Evolutionary conservation across 768 basidiomycete genomes (phyloP).

Genomic region (Leccinum uliginosum): DNA sequence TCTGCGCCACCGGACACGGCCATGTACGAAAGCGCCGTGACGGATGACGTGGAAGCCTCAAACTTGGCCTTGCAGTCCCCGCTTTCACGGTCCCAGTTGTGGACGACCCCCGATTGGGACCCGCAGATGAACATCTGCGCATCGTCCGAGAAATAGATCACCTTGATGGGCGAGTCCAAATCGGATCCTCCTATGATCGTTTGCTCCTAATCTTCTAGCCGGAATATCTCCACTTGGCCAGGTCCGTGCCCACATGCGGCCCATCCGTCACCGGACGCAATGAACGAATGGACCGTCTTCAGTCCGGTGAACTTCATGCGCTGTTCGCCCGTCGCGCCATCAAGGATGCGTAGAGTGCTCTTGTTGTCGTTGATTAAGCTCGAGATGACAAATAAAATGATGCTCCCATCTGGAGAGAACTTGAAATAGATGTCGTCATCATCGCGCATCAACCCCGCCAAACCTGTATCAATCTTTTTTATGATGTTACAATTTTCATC

Average conservation of each 20-base stretch:
- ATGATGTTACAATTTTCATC: conserved; percentile 2
- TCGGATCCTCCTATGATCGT: not conserved
- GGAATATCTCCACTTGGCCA: conserved; percentile 1
- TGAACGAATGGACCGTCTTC: conserved; percentile 2
- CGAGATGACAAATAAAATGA: conserved; percentile 1
- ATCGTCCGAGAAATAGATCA: conserved; percentile 17
- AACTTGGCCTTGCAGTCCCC: conserved; percentile 11
- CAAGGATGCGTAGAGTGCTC: conserved; percentile 8
- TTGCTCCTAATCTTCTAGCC: not conserved
- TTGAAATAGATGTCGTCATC: not conserved
- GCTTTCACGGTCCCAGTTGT: conserved; percentile 16
- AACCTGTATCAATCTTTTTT: conserved; percentile 9
- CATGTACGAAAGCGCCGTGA: conserved; percentile 16
- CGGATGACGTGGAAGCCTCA: not conserved
- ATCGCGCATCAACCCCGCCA: not conserved
- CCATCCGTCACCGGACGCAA: conserved; percentile 4
- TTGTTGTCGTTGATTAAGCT: conserved; percentile 4
- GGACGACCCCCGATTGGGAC: conserved; percentile 9
- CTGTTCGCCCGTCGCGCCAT: conserved; percentile 8
- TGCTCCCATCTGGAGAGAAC: conserved; percentile 13
- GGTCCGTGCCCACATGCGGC: conserved; percentile 9
- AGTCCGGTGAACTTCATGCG: conserved; percentile 5
- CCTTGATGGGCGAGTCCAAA: not conserved
- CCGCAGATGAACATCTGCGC: conserved; percentile 16
- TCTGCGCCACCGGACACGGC: not conserved